These are phyloP conservation scores for Luffa acutangula DNA, from an alignment of 306 rosid genomes.

Conservation along the genomic window DNA sequence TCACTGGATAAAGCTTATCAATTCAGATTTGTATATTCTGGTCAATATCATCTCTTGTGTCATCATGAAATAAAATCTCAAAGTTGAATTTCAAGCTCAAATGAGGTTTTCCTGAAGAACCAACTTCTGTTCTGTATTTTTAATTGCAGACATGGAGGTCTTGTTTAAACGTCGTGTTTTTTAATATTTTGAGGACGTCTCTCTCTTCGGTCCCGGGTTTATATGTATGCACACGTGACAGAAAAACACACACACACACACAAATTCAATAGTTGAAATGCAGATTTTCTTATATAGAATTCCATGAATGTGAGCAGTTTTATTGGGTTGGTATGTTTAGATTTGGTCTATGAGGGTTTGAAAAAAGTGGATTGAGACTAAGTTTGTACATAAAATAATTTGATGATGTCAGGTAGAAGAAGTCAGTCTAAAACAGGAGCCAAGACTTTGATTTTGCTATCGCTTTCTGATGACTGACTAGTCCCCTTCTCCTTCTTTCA, in stretches of 20 bases:
- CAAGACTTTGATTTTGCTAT: conserved; percentile 5
- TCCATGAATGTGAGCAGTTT: background rate
- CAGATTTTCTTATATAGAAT: background rate
- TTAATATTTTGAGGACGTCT: background rate
- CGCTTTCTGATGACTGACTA: background rate
- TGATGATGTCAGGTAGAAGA: background rate
- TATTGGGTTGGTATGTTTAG: conserved; percentile 2
- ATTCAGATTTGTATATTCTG: background rate
- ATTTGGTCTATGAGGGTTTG: background rate
- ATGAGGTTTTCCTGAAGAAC: background rate
- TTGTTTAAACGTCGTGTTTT: background rate
- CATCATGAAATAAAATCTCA: background rate
- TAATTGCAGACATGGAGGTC: background rate
- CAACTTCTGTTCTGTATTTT: background rate
- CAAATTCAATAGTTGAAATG: background rate
- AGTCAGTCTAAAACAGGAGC: background rate
- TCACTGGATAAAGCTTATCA: background rate
- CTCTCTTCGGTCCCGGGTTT: background rate
- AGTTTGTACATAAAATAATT: background rate
- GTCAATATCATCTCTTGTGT: background rate
- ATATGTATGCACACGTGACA: background rate
- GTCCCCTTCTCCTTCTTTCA: background rate
- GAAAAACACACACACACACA: background rate
- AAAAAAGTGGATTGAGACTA: background rate
- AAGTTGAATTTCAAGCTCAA: background rate